phyloP scores from a whole-genome alignment of 2,329 filamentous ascomycete genomes.

The Aspergillus bombycis region DNA sequence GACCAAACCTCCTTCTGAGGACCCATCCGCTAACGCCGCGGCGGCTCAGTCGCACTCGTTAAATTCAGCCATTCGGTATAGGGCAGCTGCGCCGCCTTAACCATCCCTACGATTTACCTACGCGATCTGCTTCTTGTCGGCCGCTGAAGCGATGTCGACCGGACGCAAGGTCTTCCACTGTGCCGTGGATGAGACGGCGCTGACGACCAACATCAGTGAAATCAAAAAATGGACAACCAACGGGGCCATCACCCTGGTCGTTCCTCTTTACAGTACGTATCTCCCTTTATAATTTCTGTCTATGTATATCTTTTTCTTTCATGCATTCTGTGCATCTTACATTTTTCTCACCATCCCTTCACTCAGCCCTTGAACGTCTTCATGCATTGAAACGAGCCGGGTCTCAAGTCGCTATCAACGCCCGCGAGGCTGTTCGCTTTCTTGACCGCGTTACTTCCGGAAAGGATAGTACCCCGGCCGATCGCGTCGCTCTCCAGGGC shows the following conservation, averaged over 20 bases:
- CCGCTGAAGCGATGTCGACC: constrained; percentile 39
- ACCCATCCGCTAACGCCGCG: constrained; percentile 26
- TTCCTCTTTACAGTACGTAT: constrained; percentile 55
- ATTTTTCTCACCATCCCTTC: constrained; percentile 16
- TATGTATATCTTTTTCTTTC: not conserved
- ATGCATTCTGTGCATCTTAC: constrained; percentile 1
- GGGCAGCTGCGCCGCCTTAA: constrained; percentile 24
- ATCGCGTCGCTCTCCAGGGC: constrained; percentile 51
- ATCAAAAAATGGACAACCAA: constrained; percentile 57
- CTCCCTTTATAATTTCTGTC: not conserved
- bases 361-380: constrained; percentile 50
- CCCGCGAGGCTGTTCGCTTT: constrained; percentile 55
- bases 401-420: constrained; percentile 53
- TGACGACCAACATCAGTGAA: constrained; percentile 56
- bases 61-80: constrained; percentile 35
- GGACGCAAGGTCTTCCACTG: constrained; percentile 54
- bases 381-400: constrained; percentile 49
- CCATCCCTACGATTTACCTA: constrained; percentile 14
- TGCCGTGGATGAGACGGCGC: constrained; percentile 56
- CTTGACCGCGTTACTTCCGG: constrained; percentile 55
- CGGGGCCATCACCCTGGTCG: constrained; percentile 53
- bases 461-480: constrained; percentile 46
- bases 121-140: constrained; percentile 29
- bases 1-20: constrained; percentile 33
- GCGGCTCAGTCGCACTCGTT: constrained; percentile 35